Conservation (phyloP, 352 stramenopile genomes). For the Globisporangium cylindrosporum region DNA sequence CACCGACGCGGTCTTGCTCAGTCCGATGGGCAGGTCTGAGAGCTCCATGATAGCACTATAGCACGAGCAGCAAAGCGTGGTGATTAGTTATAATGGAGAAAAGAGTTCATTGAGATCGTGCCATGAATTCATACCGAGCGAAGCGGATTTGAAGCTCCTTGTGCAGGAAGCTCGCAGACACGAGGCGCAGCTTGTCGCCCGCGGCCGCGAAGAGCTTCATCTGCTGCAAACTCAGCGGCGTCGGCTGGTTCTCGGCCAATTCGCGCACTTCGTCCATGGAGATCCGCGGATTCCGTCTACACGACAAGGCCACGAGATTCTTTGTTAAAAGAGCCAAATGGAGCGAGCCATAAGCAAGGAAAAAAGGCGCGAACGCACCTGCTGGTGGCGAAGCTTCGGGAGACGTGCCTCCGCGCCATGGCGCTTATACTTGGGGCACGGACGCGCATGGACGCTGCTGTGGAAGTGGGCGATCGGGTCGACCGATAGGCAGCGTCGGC, state of each 20-base stretch:
- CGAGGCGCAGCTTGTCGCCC: slow-evolving; percentile 53
- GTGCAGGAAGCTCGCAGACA: slow-evolving; percentile 70
- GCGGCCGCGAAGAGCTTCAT: slow-evolving; percentile 78
- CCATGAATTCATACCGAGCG: slow-evolving; percentile 31
- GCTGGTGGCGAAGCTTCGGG: slow-evolving; percentile 6
- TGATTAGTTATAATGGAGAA: neutral
- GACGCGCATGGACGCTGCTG: slow-evolving; percentile 6
- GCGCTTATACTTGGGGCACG: neutral
- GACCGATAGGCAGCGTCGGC: neutral
- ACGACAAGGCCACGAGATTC: neutral
- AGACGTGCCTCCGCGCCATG: slow-evolving; percentile 1
- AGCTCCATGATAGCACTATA: slow-evolving; percentile 67
- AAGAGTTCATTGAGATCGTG: no score
- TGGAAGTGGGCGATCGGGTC: neutral
- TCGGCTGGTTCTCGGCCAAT: slow-evolving; percentile 50
- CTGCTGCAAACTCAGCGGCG: slow-evolving; percentile 72
- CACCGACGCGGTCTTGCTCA: slow-evolving; percentile 62
- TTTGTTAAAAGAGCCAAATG: neutral
- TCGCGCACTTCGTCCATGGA: slow-evolving; percentile 63
- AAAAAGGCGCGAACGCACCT: neutral
- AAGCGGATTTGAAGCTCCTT: slow-evolving; percentile 80
- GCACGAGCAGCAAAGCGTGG: neutral
- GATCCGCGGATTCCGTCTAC: slow-evolving; percentile 25
- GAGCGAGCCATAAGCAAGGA: neutral
- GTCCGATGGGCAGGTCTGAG: slow-evolving; percentile 60